Percentiles rank a stretch among this genome's conserved stretches.
Evolutionary conservation across 805 yeast genomes (phyloP).

Genomic region (Dipodascopsis uninucleata): DNA sequence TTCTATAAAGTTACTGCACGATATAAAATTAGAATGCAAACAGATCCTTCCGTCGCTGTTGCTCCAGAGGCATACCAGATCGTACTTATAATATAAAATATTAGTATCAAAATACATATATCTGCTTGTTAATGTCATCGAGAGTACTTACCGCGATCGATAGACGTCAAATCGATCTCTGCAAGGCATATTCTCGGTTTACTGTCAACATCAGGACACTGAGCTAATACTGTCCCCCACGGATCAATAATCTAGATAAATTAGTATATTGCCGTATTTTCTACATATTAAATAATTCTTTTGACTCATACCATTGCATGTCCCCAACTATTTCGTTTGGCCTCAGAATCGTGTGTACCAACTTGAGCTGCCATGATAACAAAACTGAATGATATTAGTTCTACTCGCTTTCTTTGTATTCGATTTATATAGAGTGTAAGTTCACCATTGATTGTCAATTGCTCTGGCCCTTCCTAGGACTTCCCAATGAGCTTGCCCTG

Average conservation of each 20-base stretch:
- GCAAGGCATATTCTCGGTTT: constrained; percentile 53
- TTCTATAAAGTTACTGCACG: too few relatives aligned
- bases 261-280: neutral
- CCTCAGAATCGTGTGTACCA: constrained; percentile 63
- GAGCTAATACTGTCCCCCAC: constrained; percentile 78
- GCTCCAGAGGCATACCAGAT: constrained; percentile 69
- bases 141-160: constrained; percentile 38
- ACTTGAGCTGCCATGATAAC: constrained; percentile 90
- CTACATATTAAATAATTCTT: too few relatives aligned
- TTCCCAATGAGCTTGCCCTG: constrained; percentile 92
- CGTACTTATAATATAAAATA: constrained; percentile 45
- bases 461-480: constrained; percentile 78
- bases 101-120: neutral
- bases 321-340: constrained; percentile 74
- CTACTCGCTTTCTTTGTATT: too few relatives aligned
- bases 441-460: constrained; percentile 66
- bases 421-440: too few relatives aligned
- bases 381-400: constrained; percentile 40
- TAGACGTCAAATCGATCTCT: constrained; percentile 55
- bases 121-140: too few relatives aligned
- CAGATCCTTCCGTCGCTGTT: constrained; percentile 66
- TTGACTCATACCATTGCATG: constrained; percentile 52
- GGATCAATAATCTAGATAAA: constrained; percentile 62
- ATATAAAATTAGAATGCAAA: too few relatives aligned
- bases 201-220: constrained; percentile 46